These are phyloP conservation scores for Benincasa hispida DNA, from an alignment of 306 rosid genomes.

Conservation along the genomic window DNA sequence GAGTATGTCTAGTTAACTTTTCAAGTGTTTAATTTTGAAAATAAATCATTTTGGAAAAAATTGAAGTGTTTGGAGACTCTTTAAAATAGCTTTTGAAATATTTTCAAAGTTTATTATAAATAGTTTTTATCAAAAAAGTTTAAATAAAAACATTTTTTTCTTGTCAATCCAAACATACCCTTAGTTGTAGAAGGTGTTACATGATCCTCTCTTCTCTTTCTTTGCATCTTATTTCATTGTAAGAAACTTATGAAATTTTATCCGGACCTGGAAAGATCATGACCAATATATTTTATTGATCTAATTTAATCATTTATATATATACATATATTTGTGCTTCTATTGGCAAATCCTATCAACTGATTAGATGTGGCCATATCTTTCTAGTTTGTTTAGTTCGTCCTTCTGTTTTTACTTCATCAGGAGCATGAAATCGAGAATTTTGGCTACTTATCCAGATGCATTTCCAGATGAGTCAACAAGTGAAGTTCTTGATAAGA, in stretches of 20 bases:
- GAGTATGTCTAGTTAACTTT: too few relatives aligned
- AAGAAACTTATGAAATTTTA: not conserved
- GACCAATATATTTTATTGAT: not conserved
- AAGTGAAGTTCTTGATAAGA: conserved; percentile 41
- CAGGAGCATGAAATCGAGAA: conserved; percentile 80
- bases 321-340: not conserved
- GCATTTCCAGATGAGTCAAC: conserved; percentile 58
- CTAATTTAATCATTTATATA: too few relatives aligned
- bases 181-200: too few relatives aligned
- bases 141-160: too few relatives aligned
- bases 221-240: not conserved
- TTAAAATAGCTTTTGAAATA: too few relatives aligned
- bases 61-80: too few relatives aligned
- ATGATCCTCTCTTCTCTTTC: not conserved
- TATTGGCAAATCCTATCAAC: not conserved
- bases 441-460: conserved; percentile 64
- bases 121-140: too few relatives aligned
- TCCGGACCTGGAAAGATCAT: not conserved
- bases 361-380: not conserved
- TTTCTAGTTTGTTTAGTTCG: not conserved
- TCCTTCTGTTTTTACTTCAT: not conserved
- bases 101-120: too few relatives aligned
- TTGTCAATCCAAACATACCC: too few relatives aligned
- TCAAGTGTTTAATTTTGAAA: too few relatives aligned
- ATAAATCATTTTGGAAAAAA: too few relatives aligned